Evolutionary conservation across 2,329 filamentous ascomycete species (phyloP).

Genomic region (Paraphaeosphaeria sporulosa): DNA sequence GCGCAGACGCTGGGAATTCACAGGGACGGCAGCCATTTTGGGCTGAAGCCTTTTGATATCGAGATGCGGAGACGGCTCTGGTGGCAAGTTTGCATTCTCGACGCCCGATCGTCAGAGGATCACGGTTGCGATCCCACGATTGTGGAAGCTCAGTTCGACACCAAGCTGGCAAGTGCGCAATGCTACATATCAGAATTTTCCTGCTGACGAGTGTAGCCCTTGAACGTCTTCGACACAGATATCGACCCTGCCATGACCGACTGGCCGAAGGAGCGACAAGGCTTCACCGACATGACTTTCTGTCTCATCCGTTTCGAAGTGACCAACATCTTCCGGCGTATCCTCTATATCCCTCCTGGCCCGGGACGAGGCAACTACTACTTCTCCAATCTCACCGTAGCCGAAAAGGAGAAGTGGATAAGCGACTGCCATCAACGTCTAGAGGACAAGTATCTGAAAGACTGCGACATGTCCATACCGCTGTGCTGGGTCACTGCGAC

Average conservation of each 20-base stretch:
- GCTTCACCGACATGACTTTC: conserved; percentile 67
- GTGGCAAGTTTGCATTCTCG: conserved; percentile 67
- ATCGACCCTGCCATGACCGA: conserved; percentile 58
- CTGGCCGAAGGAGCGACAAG: conserved; percentile 56
- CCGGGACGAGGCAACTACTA: conserved; percentile 52
- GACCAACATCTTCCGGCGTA: conserved; percentile 55
- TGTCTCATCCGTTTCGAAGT: conserved; percentile 63
- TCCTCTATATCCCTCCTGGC: conserved; percentile 55
- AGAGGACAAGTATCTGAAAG: conserved; percentile 58
- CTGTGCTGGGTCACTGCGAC: conserved; percentile 75
- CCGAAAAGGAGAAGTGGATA: conserved; percentile 60
- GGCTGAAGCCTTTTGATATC: conserved; percentile 65
- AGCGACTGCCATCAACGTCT: conserved; percentile 56
- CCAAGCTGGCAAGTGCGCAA: conserved; percentile 53
- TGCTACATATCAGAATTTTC: not conserved
- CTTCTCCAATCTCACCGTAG: conserved; percentile 53
- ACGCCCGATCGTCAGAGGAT: conserved; percentile 68
- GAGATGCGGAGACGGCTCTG: conserved; percentile 67
- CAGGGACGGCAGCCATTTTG: conserved; percentile 64
- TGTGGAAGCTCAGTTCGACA: conserved; percentile 66
- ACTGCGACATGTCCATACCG: conserved; percentile 63
- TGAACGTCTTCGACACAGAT: conserved; percentile 65
- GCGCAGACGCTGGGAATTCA: conserved; percentile 68
- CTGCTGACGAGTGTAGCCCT: conserved; percentile 46
- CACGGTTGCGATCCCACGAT: conserved; percentile 70